These are phyloP conservation scores for Penicillium angulare DNA, from an alignment of 495 filamentous ascomycete species.

Conservation along the genomic window DNA sequence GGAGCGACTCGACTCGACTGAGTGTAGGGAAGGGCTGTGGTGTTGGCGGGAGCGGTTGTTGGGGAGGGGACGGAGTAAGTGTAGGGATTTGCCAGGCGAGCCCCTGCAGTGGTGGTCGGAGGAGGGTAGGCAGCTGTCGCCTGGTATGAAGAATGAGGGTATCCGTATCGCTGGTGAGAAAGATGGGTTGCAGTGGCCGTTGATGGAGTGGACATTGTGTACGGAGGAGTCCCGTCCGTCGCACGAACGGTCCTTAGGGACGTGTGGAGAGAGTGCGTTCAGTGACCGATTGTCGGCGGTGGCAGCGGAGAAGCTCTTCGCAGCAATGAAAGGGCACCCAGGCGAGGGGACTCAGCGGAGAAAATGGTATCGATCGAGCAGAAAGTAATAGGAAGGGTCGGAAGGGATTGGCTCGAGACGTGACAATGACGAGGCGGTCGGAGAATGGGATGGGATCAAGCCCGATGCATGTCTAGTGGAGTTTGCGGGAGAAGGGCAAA, in stretches of 20 bases:
- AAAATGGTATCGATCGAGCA: background rate
- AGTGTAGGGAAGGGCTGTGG: conserved; percentile 38
- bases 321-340: background rate
- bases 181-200: conserved; percentile 75
- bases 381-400: conserved; percentile 3
- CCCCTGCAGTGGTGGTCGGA: conserved; percentile 48
- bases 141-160: conserved; percentile 67
- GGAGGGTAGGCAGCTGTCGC: conserved; percentile 53
- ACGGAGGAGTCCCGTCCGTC: conserved; percentile 30
- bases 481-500: background rate
- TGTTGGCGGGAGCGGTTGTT: conserved; percentile 33
- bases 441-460: conserved; percentile 15
- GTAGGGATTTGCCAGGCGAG: conserved; percentile 52
- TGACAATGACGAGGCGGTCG: conserved; percentile 31
- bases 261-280: conserved; percentile 70
- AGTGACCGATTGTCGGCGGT: conserved; percentile 22
- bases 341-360: background rate
- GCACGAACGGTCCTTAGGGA: conserved; percentile 51
- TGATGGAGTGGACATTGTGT: conserved; percentile 80
- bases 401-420: conserved; percentile 22
- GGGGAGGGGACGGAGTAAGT: conserved; percentile 45
- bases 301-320: background rate
- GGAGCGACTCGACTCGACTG: conserved; percentile 36
- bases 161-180: conserved; percentile 68
- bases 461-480: conserved; percentile 13